Base-by-base conservation (phyloP, 1,139 yeast genomes). In the Yamadazyma blattariae region DNA sequence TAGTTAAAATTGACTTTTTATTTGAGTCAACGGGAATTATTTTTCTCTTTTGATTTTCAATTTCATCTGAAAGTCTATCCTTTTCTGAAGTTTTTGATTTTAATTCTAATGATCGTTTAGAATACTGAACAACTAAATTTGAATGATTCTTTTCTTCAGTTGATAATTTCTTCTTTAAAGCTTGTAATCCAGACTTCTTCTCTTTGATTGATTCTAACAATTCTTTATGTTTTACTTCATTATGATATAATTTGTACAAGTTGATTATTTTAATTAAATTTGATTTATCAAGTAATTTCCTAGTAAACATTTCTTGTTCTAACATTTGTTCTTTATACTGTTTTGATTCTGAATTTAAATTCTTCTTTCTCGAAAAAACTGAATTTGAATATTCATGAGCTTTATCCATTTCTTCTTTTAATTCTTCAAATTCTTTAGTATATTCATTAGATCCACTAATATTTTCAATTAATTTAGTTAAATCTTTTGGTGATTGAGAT, bases 401-500 rank as follows among this genome's bases (percentile, higher is more conserved):
- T 30, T 65, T 66, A 35, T 84, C 94, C 44, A 74, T 74, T 47
- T 81, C 79, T 22, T 82, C 85, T 47, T 76, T 75, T 37, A 86
- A 58, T 15, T 52, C 48, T n/a, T 84, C 94, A 53, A 82, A 92
- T 41, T 87, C 88, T 21, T 66, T 67, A 32, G 76, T 71, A 47
- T 61, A 77, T 32, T 86, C 95, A 6, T 64, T 61, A 0, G 96
- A 84, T 0, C 97, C 96, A 42, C 95, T 83, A 20, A 92, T 79
- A 18, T 79, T 80, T 58, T 92, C 99, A 37, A 94, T 66, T 44
- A 90, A 61, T 32, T 65, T 71, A 3, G 95, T 78, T 41, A 92
- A 67, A 32, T 88, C 96, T 29, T 63, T 61, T 0, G 97, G 79
- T 0, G 92, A 79, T 55, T 90, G 96, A 2, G 95, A 75, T 0